Evolutionary conservation across 179 eudicot species (phyloP).

Genomic region (Amaranthus tricolor): DNA sequence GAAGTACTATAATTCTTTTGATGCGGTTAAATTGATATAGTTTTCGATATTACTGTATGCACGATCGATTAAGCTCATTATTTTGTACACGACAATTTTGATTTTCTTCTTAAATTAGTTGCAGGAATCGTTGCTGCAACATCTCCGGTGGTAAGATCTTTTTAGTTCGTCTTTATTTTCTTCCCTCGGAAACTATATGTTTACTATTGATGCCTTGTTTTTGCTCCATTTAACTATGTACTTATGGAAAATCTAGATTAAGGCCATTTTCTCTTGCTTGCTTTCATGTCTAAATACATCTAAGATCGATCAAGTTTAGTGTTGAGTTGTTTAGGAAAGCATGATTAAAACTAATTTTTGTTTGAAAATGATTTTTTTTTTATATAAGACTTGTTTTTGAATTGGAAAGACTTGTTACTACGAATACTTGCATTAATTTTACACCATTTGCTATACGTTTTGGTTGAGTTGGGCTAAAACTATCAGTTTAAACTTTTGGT

Average conservation of each 20-base stretch:
- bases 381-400: background rate
- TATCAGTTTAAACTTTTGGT: too few relatives aligned
- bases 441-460: background rate
- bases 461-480: too few relatives aligned
- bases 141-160: conserved; percentile 16
- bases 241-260: background rate
- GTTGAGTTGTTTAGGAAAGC: background rate
- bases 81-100: conserved; percentile 5
- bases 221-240: background rate
- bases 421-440: background rate
- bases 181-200: background rate
- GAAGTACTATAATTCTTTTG: background rate
- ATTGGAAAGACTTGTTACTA: background rate
- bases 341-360: background rate
- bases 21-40: too few relatives aligned
- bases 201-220: conserved; percentile 3
- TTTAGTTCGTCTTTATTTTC: background rate
- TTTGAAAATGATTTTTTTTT: background rate
- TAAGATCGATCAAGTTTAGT: background rate
- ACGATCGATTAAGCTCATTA: conserved; percentile 5
- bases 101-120: conserved; percentile 14
- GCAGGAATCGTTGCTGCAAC: conserved; percentile 18
- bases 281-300: background rate
- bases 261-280: background rate
- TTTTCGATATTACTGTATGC: background rate